phyloP scores from a whole-genome alignment of 2,329 filamentous ascomycete genomes.

The Ramularia endophylla region DNA sequence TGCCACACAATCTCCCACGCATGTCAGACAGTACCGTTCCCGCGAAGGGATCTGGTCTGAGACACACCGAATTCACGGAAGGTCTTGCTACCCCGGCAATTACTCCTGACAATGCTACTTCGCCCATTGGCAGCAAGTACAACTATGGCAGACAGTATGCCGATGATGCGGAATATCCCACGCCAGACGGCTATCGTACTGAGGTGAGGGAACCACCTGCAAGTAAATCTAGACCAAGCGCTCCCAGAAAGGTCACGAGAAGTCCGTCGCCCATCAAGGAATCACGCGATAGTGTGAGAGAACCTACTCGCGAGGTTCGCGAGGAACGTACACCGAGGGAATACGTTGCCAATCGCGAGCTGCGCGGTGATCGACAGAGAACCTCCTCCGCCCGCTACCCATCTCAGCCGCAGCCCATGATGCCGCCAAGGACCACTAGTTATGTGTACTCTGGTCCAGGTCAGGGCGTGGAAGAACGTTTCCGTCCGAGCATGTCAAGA shows the following conservation, averaged over 20 bases:
- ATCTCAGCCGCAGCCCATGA: conserved; percentile 12
- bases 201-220: conserved; percentile 18
- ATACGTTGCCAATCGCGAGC: background rate
- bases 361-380: conserved; percentile 11
- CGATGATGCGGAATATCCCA: conserved; percentile 28
- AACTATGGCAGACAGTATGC: conserved; percentile 25
- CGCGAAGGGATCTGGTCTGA: conserved; percentile 18
- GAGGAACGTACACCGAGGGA: conserved; percentile 2
- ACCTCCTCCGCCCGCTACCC: conserved; percentile 22
- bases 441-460: conserved; percentile 22
- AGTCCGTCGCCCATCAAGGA: conserved; percentile 24
- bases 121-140: conserved; percentile 16
- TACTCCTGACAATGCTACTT: conserved; percentile 21
- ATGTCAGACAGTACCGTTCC: conserved; percentile 14
- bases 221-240: conserved; percentile 6
- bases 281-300: conserved; percentile 11
- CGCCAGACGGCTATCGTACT: conserved; percentile 27
- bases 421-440: conserved; percentile 22
- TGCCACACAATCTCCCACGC: conserved; percentile 26
- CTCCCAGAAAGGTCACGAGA: conserved; percentile 18
- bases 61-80: conserved; percentile 23
- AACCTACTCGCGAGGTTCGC: conserved; percentile 9
- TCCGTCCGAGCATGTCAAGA: conserved; percentile 8
- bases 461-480: conserved; percentile 18
- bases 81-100: conserved; percentile 23